Evolutionary conservation across 208 protist species (phyloP).

Genomic region (Acanthamoeba rhysodes): DNA sequence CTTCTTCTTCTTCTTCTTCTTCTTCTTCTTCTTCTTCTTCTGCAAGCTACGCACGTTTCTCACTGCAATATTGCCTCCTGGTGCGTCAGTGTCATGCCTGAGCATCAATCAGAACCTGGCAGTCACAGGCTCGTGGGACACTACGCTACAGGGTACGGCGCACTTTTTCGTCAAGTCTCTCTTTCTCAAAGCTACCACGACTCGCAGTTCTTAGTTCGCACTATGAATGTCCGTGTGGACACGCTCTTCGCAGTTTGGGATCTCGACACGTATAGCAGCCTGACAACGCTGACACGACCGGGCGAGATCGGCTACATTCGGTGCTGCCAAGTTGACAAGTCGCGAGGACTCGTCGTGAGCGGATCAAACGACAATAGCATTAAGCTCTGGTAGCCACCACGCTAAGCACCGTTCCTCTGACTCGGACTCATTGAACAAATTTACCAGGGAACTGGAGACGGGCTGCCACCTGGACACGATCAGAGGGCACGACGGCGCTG

Average conservation of each 20-base stretch:
- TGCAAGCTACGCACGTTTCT: neutral
- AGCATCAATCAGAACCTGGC: conserved; percentile 48
- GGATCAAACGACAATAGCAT: conserved; percentile 55
- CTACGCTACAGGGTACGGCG: neutral
- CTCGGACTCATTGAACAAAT: neutral
- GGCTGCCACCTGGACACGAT: neutral
- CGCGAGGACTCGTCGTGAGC: conserved; percentile 17
- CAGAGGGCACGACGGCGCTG: conserved; percentile 36
- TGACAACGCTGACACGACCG: neutral
- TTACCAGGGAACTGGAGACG: conserved; percentile 35
- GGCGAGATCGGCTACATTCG: conserved; percentile 60
- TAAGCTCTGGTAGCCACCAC: conserved; percentile 19
- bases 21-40: neutral
- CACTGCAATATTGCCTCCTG: neutral
- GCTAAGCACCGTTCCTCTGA: neutral
- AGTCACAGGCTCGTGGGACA: conserved; percentile 53
- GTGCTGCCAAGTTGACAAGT: conserved; percentile 52
- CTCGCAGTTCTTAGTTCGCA: neutral
- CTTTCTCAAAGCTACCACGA: neutral
- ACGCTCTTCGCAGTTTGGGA: conserved; percentile 36
- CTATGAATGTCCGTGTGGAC: neutral
- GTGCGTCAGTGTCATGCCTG: conserved; percentile 11
- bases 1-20: neutral
- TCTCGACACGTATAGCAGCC: neutral
- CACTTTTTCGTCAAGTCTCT: neutral